Conservation (phyloP, 305 asterid species). For the Fraxinus sp. region DNA sequence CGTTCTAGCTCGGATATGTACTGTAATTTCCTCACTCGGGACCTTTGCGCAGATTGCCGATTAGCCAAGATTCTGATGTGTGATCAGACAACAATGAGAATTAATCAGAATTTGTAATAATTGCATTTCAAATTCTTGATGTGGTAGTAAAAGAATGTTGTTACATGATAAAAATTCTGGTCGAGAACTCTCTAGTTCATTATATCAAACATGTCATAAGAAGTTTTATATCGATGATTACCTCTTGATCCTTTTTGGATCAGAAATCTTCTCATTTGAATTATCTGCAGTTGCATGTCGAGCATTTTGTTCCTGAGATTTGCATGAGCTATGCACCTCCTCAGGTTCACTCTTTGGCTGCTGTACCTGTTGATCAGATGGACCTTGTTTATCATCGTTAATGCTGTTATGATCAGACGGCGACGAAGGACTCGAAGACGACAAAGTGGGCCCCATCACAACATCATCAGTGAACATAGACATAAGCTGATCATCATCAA, state of each 20-base stretch:
- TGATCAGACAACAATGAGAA: background rate
- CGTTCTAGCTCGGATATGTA: conserved; percentile 93
- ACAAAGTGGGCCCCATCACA: conserved; percentile 43
- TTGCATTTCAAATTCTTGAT: background rate
- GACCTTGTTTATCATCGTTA: conserved; percentile 46
- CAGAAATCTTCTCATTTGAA: conserved; percentile 51
- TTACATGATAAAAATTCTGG: background rate
- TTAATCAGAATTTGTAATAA: background rate
- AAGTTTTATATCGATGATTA: conserved; percentile 3
- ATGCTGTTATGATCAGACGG: conserved; percentile 74
- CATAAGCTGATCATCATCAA: conserved; percentile 83
- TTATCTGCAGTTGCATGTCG: conserved; percentile 29
- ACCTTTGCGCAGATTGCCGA: conserved; percentile 93
- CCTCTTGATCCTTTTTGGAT: conserved; percentile 89
- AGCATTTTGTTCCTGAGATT: conserved; percentile 43
- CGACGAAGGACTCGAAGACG: conserved; percentile 66
- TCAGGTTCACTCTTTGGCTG: conserved; percentile 64
- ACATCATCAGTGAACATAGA: conserved; percentile 71
- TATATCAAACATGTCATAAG: background rate
- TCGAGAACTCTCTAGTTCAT: background rate
- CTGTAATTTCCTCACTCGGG: conserved; percentile 84
- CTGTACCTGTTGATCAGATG: conserved; percentile 30
- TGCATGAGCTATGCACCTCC: conserved; percentile 62
- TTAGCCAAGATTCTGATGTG: conserved; percentile 78
- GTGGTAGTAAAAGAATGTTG: background rate